A percentile compares a stretch with the other conserved stretches of the same genome.
Evolutionary conservation across 139 green algal species (phyloP).

Genomic region (Asterochloris erici): DNA sequence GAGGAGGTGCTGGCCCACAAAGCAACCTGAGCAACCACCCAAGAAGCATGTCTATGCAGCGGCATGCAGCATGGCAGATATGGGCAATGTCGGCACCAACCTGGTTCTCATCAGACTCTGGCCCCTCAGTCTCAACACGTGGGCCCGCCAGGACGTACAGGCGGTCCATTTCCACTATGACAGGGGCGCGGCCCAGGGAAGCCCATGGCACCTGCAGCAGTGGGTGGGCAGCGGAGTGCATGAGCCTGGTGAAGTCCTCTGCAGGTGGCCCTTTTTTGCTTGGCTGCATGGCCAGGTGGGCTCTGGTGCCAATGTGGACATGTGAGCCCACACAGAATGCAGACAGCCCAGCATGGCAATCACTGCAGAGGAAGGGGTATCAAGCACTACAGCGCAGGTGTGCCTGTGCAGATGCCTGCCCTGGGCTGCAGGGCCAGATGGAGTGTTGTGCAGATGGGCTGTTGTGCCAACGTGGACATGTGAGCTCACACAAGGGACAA

Average conservation of each 20-base stretch:
- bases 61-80: background rate
- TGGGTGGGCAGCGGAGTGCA: background rate
- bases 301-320: background rate
- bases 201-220: conserved; percentile 87
- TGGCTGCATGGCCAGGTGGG: background rate
- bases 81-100: background rate
- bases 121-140: conserved; percentile 27
- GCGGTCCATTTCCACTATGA: conserved; percentile 89
- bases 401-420: no score
- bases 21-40: no score
- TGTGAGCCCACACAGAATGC: background rate
- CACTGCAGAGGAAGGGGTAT: no score
- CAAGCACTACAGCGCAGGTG: no score
- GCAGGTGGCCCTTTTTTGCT: background rate
- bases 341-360: no score
- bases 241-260: background rate
- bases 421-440: no score
- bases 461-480: no score
- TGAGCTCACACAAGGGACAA: no score
- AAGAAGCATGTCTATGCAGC: no score
- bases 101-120: conserved; percentile 3
- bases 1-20: no score
- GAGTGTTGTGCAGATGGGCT: no score
- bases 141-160: conserved; percentile 88
- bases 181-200: conserved; percentile 78